phyloP scores from a whole-genome alignment of 148 eudicot genomes.

The Agrostemma githago region DNA sequence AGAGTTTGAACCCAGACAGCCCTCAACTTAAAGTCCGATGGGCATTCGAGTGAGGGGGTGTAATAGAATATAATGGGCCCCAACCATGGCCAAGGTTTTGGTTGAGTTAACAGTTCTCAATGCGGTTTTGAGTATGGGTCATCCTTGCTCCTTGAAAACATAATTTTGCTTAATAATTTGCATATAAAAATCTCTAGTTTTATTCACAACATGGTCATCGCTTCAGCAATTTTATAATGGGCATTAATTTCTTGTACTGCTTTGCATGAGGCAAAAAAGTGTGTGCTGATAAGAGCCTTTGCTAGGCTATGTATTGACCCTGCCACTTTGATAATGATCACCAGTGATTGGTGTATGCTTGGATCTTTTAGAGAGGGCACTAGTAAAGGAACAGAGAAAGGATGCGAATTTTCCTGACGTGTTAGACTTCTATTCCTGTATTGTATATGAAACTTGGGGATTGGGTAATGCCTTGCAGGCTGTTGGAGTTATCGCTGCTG shows the following conservation, averaged over 20 bases:
- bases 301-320: neutral
- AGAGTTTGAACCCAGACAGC: too few relatives aligned
- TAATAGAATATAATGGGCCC: too few relatives aligned
- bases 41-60: too few relatives aligned
- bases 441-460: slow-evolving; percentile 2
- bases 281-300: neutral
- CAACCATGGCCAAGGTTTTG: neutral
- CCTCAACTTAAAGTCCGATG: too few relatives aligned
- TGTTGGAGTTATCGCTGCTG: slow-evolving; percentile 88
- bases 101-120: neutral
- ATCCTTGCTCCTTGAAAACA: neutral
- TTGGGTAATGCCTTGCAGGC: slow-evolving; percentile 43
- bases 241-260: neutral
- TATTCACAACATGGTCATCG: neutral
- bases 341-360: neutral
- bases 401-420: neutral
- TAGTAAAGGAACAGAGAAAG: neutral
- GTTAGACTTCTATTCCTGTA: neutral
- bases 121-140: neutral
- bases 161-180: too few relatives aligned
- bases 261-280: neutral
- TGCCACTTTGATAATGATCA: neutral
- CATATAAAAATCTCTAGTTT: neutral
- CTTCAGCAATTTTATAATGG: neutral
- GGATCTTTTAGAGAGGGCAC: neutral